Base-by-base conservation (phyloP, 2,329 filamentous ascomycete species). In the Penicillium olsonii region DNA sequence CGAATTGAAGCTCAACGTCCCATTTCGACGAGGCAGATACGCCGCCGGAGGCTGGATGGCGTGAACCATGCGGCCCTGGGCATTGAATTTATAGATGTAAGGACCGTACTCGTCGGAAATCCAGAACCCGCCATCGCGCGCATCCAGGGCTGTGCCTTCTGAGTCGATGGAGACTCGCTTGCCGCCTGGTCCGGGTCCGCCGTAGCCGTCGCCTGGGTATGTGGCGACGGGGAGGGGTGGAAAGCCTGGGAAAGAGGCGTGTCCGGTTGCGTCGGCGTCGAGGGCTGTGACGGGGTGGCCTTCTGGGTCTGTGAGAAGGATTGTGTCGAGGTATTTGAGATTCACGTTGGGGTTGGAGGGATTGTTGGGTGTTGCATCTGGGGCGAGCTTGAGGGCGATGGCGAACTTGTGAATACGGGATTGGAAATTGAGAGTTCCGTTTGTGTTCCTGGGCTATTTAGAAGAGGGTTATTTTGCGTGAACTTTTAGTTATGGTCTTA, bases 101-200 rank as follows among this genome's bases (percentile, higher is more conserved):
- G 84, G 84, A 0, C 85, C 86, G 62, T 87, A 87, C 69, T 89
- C 87, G 62, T 90, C 87, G 7, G 76, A 80, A 33, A 88, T 74
- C 84, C 84, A 90, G 69, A 87, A 88, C 0, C 76, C 75, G 11
- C 80, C 83, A 46, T 87, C 80, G 0, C 70, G 56, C 2, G 17
- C n/a, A 41, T 78, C 78, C 6, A 90, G 74, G 1, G 83, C 80
- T 0, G 90, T 70, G 1, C 86, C 87, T 70, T 90, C 87, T 0
- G 80, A 71, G 61, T 90, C 87, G 2, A 90, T 62, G 0, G 80
- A 67, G 27, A 88, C 77, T 11, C 82, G 75, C 49, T 75, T 77
- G 1, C 83, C 84, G 6, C 85, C 85, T 0, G 78, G 64, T 0
- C 85, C 84, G 2, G 71, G 59, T 6, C 79, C 78, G 2, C 86